These are phyloP conservation scores for Colletotrichum sojae DNA, from an alignment of 2,329 filamentous ascomycete species.

Conservation along the genomic window DNA sequence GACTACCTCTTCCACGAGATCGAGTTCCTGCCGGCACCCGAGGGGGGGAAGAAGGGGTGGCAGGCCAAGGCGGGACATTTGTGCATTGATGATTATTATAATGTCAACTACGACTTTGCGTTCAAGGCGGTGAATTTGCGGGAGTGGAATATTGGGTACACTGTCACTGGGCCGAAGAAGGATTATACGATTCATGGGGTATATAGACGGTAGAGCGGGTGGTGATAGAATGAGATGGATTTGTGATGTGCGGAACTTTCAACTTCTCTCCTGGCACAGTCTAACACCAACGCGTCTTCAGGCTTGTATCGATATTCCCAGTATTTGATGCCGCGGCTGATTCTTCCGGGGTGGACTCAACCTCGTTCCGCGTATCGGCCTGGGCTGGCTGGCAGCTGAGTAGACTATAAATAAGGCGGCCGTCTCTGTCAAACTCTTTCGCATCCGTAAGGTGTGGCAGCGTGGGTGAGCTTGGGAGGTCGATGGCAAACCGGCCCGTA, in stretches of 20 bases:
- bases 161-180: slow-evolving; percentile 80
- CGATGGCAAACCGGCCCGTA: no score
- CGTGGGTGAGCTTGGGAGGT: no score
- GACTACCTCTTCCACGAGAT: slow-evolving; percentile 84
- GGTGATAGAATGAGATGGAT: not conserved
- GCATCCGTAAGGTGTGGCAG: no score
- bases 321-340: no score
- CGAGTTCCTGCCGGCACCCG: slow-evolving; percentile 66
- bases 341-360: no score
- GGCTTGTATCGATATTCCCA: no score
- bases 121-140: slow-evolving; percentile 71
- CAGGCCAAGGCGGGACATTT: slow-evolving; percentile 77
- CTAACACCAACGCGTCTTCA: slow-evolving; percentile 46
- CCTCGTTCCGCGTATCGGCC: no score
- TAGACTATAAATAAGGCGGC: no score
- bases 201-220: slow-evolving; percentile 58
- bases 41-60: slow-evolving; percentile 64
- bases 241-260: no score
- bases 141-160: slow-evolving; percentile 74
- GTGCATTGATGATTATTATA: slow-evolving; percentile 80
- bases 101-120: slow-evolving; percentile 77
- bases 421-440: slow-evolving; percentile 41
- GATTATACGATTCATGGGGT: slow-evolving; percentile 74
- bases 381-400: no score
- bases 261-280: not conserved